A percentile compares a stretch with the other conserved stretches of the same genome.
These are phyloP conservation scores for Coix lacrymajobi DNA, from an alignment of 176 grass and related monocot species.

Conservation along the genomic window DNA sequence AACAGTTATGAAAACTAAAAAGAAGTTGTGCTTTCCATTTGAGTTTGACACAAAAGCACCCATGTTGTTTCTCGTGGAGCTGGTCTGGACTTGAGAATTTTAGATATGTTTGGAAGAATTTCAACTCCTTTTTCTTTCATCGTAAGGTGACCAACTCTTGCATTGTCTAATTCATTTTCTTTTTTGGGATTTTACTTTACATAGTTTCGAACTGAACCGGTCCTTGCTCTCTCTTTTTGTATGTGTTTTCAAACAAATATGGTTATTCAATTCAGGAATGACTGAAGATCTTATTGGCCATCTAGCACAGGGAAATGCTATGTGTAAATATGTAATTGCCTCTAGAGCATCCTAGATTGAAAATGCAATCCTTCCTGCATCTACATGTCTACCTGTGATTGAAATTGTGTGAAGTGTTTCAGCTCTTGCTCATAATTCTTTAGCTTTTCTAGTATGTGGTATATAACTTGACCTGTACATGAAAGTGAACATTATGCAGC, in stretches of 20 bases:
- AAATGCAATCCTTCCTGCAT: background rate
- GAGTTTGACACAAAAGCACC: too few relatives aligned
- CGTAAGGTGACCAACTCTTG: too few relatives aligned
- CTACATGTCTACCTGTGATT: background rate
- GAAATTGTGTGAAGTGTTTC: background rate
- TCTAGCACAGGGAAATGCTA: background rate
- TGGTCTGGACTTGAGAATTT: too few relatives aligned
- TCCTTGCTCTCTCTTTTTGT: background rate
- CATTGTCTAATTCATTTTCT: too few relatives aligned
- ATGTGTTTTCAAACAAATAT: background rate
- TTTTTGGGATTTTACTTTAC: background rate
- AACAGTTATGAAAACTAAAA: too few relatives aligned
- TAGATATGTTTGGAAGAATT: too few relatives aligned
- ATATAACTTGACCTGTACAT: background rate
- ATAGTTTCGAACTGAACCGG: background rate
- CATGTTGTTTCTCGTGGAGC: too few relatives aligned
- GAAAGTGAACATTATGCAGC: background rate
- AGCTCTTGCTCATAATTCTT: background rate
- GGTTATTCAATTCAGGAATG: background rate
- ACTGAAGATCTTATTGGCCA: background rate
- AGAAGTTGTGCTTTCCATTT: too few relatives aligned
- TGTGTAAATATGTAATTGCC: background rate
- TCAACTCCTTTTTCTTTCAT: background rate
- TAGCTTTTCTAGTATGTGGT: too few relatives aligned
- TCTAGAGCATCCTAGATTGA: background rate